phyloP scores from a whole-genome alignment of 2,329 filamentous ascomycete species.

The Colletotrichum incanum region DNA sequence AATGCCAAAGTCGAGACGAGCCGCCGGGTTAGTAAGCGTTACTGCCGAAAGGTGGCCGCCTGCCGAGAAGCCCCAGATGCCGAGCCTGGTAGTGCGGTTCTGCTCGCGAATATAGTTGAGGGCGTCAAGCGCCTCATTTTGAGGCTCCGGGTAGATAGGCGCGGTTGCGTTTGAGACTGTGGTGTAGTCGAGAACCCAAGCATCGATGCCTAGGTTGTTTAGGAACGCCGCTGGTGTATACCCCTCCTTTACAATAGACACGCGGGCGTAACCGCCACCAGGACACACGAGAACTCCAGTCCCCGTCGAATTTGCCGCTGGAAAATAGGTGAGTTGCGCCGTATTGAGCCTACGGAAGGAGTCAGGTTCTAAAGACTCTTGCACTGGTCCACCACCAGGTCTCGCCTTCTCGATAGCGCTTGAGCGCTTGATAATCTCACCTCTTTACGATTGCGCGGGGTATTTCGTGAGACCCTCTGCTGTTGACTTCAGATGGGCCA shows the following conservation, averaged over 20 bases:
- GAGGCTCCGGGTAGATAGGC: conserved; percentile 44
- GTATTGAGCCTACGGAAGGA: conserved; percentile 15
- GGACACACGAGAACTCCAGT: conserved; percentile 45
- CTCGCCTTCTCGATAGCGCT: neutral
- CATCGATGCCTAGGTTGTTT: conserved; percentile 44
- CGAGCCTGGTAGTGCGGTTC: conserved; percentile 43
- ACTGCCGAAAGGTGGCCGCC: conserved; percentile 47
- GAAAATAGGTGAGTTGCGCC: conserved; percentile 35
- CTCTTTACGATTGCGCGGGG: conserved; percentile 13
- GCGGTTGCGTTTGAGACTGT: conserved; percentile 37
- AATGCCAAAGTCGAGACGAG: conserved; percentile 45
- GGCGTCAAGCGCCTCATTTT: conserved; percentile 43
- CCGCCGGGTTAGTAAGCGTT: conserved; percentile 44
- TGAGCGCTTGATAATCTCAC: neutral
- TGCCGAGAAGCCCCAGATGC: conserved; percentile 47
- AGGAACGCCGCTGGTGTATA: conserved; percentile 40
- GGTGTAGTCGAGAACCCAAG: conserved; percentile 46
- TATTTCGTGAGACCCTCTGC: neutral
- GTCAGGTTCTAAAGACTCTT: conserved; percentile 3
- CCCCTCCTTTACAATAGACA: conserved; percentile 43
- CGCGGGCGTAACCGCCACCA: conserved; percentile 42
- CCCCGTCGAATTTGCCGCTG: conserved; percentile 31
- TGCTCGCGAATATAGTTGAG: conserved; percentile 43
- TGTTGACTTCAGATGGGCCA: neutral
- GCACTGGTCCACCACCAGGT: neutral